Base-by-base conservation (phyloP, 305 asterid genomes). In the Solanum chacoense region DNA sequence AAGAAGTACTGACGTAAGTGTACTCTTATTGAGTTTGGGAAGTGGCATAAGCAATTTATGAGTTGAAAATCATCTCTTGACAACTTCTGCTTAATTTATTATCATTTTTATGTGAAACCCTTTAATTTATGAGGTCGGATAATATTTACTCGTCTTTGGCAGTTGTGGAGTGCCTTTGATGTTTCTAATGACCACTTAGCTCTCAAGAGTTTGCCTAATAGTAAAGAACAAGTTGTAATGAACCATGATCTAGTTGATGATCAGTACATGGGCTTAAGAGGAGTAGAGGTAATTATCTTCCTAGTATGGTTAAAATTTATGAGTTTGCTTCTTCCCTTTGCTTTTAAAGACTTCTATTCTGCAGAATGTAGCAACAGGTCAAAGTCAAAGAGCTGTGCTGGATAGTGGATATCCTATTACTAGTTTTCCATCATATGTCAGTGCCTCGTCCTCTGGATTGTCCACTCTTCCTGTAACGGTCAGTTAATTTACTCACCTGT, bases 151-250 rank as follows among this genome's bases (percentile, higher is more conserved):
- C 32, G 24, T 24, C 86, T 87, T 86, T 91, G 72, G 91, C 95
- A 96, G 98, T 74, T 90, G 50, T 96, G 98, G 98, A 92, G 90
- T 90, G 94, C 95, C 45, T 95, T 95, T 88, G 94, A 92, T 69
- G 92, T 91, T 86, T 90, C 91, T 85, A 87, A 77, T 76, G 93
- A 88, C 77, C 91, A 83, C 69, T 92, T 88, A 78, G 87, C 91
- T 34, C 63, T 87, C 83, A 90, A 85, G 72, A 80, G 87, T 55
- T 90, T 90, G 90, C 86, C 72, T 32, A 90, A 90, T 87, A 91
- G 87, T 84, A 87, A 75, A 63, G 91, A 91, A 84, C 89, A 90
- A 69, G 92, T 89, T 59, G 90, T 89, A 37, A 63, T 85, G 69
- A 92, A 87, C 88, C 90, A 89, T 88, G 89, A 89, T 88, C 87